Conservation (phyloP, 305 asterid species). For the Rubia tinctorum region DNA sequence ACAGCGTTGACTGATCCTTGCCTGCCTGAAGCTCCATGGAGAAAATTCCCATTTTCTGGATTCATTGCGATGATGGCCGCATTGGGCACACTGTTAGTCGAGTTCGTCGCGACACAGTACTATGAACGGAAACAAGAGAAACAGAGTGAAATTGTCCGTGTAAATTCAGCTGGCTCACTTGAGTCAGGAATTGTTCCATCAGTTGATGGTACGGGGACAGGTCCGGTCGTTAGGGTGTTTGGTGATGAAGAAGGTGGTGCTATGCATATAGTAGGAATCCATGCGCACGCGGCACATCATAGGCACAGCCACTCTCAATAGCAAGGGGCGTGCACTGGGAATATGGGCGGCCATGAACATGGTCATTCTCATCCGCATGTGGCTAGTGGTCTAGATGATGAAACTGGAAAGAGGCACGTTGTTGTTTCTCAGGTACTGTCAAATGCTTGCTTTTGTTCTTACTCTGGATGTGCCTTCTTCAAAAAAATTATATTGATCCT, state of each 20-base stretch:
- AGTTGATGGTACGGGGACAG: conserved; percentile 36
- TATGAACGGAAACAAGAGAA: conserved; percentile 76
- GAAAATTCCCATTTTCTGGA: conserved; percentile 86
- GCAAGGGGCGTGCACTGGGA: conserved; percentile 56
- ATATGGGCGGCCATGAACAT: conserved; percentile 32
- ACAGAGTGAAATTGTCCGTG: conserved; percentile 28
- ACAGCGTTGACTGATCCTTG: conserved; percentile 55
- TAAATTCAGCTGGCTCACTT: conserved; percentile 37
- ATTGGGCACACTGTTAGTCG: conserved; percentile 72
- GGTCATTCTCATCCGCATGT: conserved; percentile 56
- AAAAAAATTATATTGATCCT: neutral
- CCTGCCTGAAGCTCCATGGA: conserved; percentile 72
- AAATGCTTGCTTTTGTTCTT: neutral
- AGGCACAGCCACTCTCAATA: conserved; percentile 76
- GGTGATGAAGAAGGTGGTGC: conserved; percentile 94
- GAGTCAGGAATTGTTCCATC: conserved; percentile 59
- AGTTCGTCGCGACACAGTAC: conserved; percentile 89
- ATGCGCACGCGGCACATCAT: conserved; percentile 85
- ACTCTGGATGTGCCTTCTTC: neutral
- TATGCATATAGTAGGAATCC: conserved; percentile 94
- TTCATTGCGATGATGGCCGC: conserved; percentile 95
- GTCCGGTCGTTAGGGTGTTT: conserved; percentile 34
- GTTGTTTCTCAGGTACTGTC: conserved; percentile 80
- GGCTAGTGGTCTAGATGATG: conserved; percentile 49
- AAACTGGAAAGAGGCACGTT: conserved; percentile 56